Evolutionary conservation across 768 basidiomycete genomes (phyloP).

Genomic region (Amanita pseudoporphyria): DNA sequence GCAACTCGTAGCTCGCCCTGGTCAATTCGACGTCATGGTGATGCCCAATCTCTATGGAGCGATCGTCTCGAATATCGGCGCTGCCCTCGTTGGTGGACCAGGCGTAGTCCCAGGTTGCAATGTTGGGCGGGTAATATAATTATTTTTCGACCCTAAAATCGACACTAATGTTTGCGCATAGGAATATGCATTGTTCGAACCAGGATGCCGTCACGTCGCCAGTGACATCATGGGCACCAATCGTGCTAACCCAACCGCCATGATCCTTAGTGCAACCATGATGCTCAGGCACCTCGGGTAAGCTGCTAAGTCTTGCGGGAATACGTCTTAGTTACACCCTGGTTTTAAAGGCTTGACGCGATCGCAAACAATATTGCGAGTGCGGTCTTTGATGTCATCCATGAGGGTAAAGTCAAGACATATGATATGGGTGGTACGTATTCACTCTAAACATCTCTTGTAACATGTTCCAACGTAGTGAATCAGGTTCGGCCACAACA

Average conservation of each 20-base stretch:
- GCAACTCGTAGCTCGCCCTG: constrained; percentile 95
- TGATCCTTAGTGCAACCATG: constrained; percentile 96
- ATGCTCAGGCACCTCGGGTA: constrained; percentile 95
- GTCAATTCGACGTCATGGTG: constrained; percentile 99
- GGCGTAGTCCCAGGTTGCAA: constrained; percentile 98
- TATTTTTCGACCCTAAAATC: constrained; percentile 11
- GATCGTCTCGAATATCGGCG: constrained; percentile 97
- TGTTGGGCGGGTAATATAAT: constrained; percentile 64
- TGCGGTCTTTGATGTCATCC: constrained; percentile 89
- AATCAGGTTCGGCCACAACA: constrained; percentile 74
- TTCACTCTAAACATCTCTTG: background rate
- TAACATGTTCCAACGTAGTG: constrained; percentile 4
- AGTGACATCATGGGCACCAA: constrained; percentile 95
- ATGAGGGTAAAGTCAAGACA: constrained; percentile 80
- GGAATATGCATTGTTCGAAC: constrained; percentile 98
- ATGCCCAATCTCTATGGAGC: constrained; percentile 98
- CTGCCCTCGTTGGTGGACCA: constrained; percentile 96
- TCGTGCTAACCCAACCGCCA: constrained; percentile 94
- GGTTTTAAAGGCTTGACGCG: constrained; percentile 60
- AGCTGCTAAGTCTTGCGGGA: constrained; percentile 18
- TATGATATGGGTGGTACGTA: constrained; percentile 89
- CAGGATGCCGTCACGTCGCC: constrained; percentile 93
- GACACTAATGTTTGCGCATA: constrained; percentile 19
- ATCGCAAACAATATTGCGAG: constrained; percentile 91
- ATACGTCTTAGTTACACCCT: constrained; percentile 6